Conservation (phyloP, 1,284 basidiomycete species). For the Clitocybe nebularis region DNA sequence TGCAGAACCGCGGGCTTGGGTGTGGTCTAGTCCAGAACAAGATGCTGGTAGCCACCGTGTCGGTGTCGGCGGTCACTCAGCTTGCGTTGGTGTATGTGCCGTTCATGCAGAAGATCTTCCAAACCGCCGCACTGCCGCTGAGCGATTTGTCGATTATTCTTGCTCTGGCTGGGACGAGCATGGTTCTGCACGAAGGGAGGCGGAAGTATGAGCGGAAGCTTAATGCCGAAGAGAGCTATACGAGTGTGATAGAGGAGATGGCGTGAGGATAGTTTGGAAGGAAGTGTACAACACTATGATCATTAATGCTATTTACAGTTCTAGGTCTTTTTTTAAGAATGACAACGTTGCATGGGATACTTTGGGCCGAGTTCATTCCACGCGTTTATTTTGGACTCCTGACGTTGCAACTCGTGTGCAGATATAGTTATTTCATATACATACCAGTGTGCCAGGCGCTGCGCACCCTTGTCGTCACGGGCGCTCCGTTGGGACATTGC, state of each 20-base stretch:
- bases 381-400: too few relatives aligned
- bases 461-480: too few relatives aligned
- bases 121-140: conserved; percentile 76
- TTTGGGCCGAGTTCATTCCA: too few relatives aligned
- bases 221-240: conserved; percentile 31
- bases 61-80: conserved; percentile 79
- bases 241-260: conserved; percentile 33
- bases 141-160: conserved; percentile 75
- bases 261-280: conserved; percentile 23
- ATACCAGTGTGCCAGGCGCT: too few relatives aligned
- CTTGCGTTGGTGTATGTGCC: conserved; percentile 88
- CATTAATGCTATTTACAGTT: too few relatives aligned
- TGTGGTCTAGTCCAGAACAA: conserved; percentile 78
- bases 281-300: conserved; percentile 10
- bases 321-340: too few relatives aligned
- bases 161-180: conserved; percentile 65
- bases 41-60: conserved; percentile 88
- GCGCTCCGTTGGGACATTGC: too few relatives aligned
- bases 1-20: conserved; percentile 90
- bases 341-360: too few relatives aligned
- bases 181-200: conserved; percentile 77
- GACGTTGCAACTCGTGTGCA: too few relatives aligned
- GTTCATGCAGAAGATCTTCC: conserved; percentile 88
- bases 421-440: too few relatives aligned
- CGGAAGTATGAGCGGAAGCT: conserved; percentile 64